phyloP scores from a whole-genome alignment of 2,329 filamentous ascomycete genomes.

The Microcyclospora pomicola region DNA sequence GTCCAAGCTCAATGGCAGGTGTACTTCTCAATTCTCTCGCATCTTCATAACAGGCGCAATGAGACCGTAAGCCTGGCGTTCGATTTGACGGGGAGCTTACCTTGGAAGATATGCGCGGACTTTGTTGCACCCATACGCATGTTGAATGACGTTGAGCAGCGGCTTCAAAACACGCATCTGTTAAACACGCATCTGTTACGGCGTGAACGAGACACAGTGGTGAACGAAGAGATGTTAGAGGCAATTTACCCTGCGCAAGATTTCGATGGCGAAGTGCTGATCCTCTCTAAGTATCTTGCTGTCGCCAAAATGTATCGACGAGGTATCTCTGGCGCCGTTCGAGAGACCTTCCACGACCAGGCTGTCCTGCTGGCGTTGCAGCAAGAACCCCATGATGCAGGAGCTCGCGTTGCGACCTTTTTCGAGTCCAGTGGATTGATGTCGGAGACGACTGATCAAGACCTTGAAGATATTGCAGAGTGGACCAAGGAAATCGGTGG shows the following conservation, averaged over 20 bases:
- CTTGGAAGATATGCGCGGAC: slow-evolving; percentile 78
- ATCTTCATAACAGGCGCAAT: slow-evolving; percentile 72
- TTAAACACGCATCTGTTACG: slow-evolving; percentile 6
- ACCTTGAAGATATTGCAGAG: slow-evolving; percentile 55
- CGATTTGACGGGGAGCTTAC: slow-evolving; percentile 55
- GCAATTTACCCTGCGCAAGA: slow-evolving; percentile 3
- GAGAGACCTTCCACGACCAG: slow-evolving; percentile 34
- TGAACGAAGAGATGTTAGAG: slow-evolving; percentile 3
- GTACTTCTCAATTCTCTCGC: slow-evolving; percentile 73
- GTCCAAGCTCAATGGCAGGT: slow-evolving; percentile 77
- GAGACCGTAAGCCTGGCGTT: slow-evolving; percentile 68
- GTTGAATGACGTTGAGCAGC: slow-evolving; percentile 63
- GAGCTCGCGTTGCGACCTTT: slow-evolving; percentile 61
- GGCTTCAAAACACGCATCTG: slow-evolving; percentile 65
- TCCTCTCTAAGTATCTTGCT: slow-evolving; percentile 7
- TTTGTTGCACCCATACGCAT: slow-evolving; percentile 64
- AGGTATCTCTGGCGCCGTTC: slow-evolving; percentile 11
- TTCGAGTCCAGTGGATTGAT: slow-evolving; percentile 68
- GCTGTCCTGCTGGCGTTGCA: slow-evolving; percentile 3
- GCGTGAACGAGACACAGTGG: slow-evolving; percentile 1
- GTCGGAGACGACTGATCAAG: slow-evolving; percentile 68
- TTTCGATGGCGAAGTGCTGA: slow-evolving; percentile 1
- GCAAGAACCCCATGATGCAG: background rate
- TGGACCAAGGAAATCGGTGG: slow-evolving; percentile 49
- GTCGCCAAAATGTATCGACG: slow-evolving; percentile 12